phyloP scores from a whole-genome alignment of 2,329 filamentous ascomycete species.

The Phyllosticta ampelicida region DNA sequence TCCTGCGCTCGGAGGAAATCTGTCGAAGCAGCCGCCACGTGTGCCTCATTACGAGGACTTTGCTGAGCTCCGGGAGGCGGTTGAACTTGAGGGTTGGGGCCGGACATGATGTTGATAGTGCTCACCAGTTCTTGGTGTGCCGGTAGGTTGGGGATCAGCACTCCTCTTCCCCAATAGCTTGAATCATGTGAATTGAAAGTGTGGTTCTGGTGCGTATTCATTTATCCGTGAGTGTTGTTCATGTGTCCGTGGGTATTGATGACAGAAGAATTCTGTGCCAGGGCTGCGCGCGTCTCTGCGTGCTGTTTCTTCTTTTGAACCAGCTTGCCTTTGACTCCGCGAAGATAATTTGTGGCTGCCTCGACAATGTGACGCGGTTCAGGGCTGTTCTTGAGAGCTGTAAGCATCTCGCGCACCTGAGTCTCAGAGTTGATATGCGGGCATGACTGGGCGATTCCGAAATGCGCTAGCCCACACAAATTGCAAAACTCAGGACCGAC shows the following conservation, averaged over 20 bases:
- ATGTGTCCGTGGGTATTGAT: background rate
- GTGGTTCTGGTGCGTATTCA: background rate
- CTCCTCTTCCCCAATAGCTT: background rate
- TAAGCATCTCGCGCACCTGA: slow-evolving; percentile 54
- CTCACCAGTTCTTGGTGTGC: background rate
- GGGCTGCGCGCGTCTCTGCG: background rate
- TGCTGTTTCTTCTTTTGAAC: slow-evolving; percentile 40
- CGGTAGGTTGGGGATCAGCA: background rate
- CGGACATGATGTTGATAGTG: background rate
- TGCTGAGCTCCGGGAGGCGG: background rate
- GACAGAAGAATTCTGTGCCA: background rate
- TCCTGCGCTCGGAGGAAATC: background rate
- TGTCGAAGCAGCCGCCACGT: slow-evolving; percentile 3
- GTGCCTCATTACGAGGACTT: background rate
- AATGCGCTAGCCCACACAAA: slow-evolving; percentile 54
- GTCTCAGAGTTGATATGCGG: slow-evolving; percentile 52
- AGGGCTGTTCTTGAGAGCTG: slow-evolving; percentile 47
- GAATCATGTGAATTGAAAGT: background rate
- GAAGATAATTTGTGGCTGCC: slow-evolving; percentile 45
- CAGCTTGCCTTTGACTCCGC: slow-evolving; percentile 45
- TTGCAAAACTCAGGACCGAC: slow-evolving; percentile 51
- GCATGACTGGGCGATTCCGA: slow-evolving; percentile 45
- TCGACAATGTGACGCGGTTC: slow-evolving; percentile 45
- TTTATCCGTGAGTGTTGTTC: background rate
- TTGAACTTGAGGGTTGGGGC: background rate